Conservation (phyloP, 257 asterid genomes). For the Rehmannia glutinosa region DNA sequence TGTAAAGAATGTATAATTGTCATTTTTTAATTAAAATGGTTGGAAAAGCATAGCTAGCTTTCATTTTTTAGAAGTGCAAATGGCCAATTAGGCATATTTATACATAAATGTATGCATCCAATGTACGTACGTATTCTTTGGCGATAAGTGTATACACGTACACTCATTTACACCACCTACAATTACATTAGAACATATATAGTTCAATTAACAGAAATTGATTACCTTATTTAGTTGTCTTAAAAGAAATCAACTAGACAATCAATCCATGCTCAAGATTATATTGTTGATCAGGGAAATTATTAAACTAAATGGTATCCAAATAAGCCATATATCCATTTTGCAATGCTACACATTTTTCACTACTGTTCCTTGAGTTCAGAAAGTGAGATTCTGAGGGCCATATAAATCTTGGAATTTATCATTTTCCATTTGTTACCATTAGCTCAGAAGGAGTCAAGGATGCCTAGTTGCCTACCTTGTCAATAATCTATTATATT, state of each 20-base stretch:
- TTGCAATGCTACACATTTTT: neutral
- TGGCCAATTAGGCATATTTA: too few species aligned
- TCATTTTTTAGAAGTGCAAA: too few species aligned
- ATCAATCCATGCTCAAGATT: neutral
- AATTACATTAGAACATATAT: neutral
- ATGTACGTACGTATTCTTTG: too few species aligned
- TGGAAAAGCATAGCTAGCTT: too few species aligned
- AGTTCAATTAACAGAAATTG: neutral
- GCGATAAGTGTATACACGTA: too few species aligned
- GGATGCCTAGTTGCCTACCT: constrained; percentile 10
- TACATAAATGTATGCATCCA: too few species aligned
- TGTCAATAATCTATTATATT: neutral
- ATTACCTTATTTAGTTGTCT: neutral
- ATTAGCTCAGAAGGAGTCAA: constrained; percentile 14
- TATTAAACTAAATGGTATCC: neutral
- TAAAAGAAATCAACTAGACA: neutral
- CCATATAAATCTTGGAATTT: constrained; percentile 29
- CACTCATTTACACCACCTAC: neutral
- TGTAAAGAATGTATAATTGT: too few species aligned
- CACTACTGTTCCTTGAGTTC: neutral
- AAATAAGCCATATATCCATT: constrained; percentile 15
- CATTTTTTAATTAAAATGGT: too few species aligned
- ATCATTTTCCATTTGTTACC: constrained; percentile 21
- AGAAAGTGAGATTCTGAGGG: constrained; percentile 33
- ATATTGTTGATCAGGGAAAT: neutral